Evolutionary conservation across 441 rosid species (phyloP), one percentile per base, ranked within the genome.

Genomic region (Populus tomentosa): DNA sequence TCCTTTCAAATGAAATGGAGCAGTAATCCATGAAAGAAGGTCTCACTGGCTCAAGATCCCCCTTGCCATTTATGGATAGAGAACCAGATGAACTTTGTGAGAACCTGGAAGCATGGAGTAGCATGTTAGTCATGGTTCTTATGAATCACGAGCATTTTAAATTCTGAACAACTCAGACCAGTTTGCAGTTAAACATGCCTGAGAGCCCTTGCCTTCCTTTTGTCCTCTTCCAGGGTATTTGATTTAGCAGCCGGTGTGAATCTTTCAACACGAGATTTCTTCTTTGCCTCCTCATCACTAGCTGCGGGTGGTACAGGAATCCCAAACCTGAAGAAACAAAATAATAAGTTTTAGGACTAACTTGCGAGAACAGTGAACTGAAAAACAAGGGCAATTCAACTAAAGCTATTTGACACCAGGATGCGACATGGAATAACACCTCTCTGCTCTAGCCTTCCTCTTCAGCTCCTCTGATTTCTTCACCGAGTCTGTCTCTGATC

Each of bases 401-500:
- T 23, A 4, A 35, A 26, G 64, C 14, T 13, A 65, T 26, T n/a
- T 21, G 9, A 67, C 2, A 14, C 28, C 69, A 10, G 18, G 18
- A 16, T 11, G 65, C 59, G 7, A 46, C n/a, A 36, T 70, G 18
- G 24, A 9, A 69, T 35, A 69, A 73, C 50, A 94, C 98, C 99
- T 94, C 84, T 94, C 97, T 66, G 98, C 94, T 87, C 98, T 85
- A 76, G 95, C 93, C 82, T 91, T 96, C 82, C 94, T 90, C 86
- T 94, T 96, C 83, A 89, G 79, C 65, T 89, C 97, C 86, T 94
- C 98, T 7, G 89, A 87, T 75, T 84, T 86, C 83, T 88, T 90
- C 42, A 81, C 67, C 63, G 67, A 84, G 16, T 82, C 92, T 33
- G 90, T 82, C 36, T 40, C 46, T 40, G 46, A 40, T 13, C 9